Evolutionary conservation across 129 eudicot species (phyloP), one percentile per base, ranked within the genome.

Genomic region (Sambucus nigra): DNA sequence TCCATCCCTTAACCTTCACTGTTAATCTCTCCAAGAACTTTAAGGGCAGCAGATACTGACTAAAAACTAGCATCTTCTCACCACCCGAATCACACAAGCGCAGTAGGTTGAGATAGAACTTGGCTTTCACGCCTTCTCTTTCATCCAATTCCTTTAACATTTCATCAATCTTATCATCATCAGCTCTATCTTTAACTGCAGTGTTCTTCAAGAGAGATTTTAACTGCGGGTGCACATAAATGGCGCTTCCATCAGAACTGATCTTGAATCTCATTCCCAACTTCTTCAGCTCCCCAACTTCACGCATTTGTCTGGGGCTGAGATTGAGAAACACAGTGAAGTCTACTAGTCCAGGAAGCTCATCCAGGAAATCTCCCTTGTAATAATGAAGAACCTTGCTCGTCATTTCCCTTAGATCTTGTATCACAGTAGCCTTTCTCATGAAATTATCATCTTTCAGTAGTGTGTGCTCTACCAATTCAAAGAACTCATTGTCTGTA

Each of bases 281-380:
- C 51, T 76, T 76, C 23, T 60, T 76, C 51, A 76, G 59, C 42
- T 74, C 77, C n/a, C 23, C n/a, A 23, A 82, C 71, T 14, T 71
- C 78, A 1, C 31, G 29, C 35, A 79, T 64, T 60, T 85, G 98
- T 31, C 39, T 66, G 3, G 78, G 77, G 25, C 69, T 81, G 25
- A 85, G 86, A 17, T 59, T 64, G 9, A 85, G 86, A 68, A 75
- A 79, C 19, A 91, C 84, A 2, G 94, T 76, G 39, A 78, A 81
- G 69, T 91, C 95, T 7, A 81, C 71, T 3, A 91, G 88, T 15
- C 98, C 89, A 0, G 95, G 98, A 33, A 91, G 77, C 53, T 89
- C 98, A 49, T 89, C 94, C 50, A 91, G 65, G 60, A 62, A 72
- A 24, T 91, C 94, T 6, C 98, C 98, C 66, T 69, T 91, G 68